phyloP scores from a whole-genome alignment of 2,329 filamentous ascomycete genomes.

The Blumeria graminis region DNA sequence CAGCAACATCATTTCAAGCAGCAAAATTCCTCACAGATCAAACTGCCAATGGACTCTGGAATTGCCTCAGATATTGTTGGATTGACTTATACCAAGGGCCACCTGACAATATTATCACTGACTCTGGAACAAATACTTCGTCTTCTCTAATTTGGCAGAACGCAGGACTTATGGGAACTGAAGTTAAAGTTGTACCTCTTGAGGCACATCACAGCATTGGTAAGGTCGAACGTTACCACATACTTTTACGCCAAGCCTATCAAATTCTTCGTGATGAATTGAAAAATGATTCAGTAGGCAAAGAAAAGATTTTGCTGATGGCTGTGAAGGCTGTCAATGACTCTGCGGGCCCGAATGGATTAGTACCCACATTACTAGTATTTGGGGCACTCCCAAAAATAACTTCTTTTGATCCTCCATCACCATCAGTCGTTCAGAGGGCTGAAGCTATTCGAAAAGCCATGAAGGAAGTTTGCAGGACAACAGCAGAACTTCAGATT shows the following conservation, averaged over 20 bases:
- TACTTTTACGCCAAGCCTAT: background rate
- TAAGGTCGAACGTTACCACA: background rate
- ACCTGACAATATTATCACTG: no score
- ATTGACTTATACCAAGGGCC: no score
- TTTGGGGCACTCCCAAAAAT: background rate
- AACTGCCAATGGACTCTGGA: no score
- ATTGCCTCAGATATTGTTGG: no score
- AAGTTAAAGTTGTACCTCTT: background rate
- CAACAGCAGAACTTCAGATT: background rate
- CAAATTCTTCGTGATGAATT: background rate
- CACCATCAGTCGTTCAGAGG: background rate
- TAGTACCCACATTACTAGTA: background rate
- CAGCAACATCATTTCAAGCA: background rate
- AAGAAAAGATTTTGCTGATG: background rate
- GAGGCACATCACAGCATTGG: background rate
- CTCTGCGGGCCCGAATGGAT: background rate
- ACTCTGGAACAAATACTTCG: no score
- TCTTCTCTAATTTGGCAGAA: no score
- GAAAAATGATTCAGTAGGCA: background rate
- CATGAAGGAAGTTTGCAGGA: slow-evolving; percentile 3
- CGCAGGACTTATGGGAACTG: no score
- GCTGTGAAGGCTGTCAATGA: background rate
- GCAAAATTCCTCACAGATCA: no score
- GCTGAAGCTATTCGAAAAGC: slow-evolving; percentile 1
- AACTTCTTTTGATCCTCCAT: background rate